Evolutionary conservation across 495 filamentous ascomycete species (phyloP).

Genomic region (Cercophora sp.): DNA sequence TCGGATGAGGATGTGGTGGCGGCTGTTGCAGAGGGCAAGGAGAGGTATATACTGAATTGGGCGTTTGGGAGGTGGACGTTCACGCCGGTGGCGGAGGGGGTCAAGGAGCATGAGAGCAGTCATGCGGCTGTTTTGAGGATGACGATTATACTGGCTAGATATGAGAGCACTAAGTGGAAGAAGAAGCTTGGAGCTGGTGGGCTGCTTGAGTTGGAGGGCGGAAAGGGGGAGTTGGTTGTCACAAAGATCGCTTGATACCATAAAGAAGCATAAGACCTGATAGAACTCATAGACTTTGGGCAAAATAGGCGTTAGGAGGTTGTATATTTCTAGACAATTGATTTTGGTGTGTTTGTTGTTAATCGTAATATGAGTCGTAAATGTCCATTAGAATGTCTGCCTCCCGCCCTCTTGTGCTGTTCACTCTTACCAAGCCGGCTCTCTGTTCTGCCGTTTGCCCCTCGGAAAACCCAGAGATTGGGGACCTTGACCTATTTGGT

Average conservation of each 20-base stretch:
- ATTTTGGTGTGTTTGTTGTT: too few species aligned
- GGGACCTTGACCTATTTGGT: not conserved
- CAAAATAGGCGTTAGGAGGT: not conserved
- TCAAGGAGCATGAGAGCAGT: slow-evolving; percentile 45
- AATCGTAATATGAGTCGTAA: too few species aligned
- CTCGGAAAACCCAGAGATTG: not conserved
- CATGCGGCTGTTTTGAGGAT: slow-evolving; percentile 59
- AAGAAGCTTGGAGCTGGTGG: slow-evolving; percentile 68
- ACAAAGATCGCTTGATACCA: slow-evolving; percentile 34
- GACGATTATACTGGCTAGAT: slow-evolving; percentile 79
- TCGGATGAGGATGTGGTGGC: slow-evolving; percentile 50
- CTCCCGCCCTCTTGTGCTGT: too few species aligned
- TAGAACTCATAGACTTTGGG: not conserved
- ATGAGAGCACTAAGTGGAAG: slow-evolving; percentile 86
- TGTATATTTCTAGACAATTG: too few species aligned
- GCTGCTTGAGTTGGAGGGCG: slow-evolving; percentile 48
- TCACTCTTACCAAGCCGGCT: too few species aligned
- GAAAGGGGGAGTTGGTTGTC: slow-evolving; percentile 38
- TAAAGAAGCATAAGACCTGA: not conserved
- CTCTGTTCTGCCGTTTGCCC: too few species aligned
- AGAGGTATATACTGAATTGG: slow-evolving; percentile 88
- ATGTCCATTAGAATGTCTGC: too few species aligned
- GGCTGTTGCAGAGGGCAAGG: slow-evolving; percentile 4
- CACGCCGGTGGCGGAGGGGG: slow-evolving; percentile 51
- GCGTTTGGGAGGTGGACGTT: slow-evolving; percentile 95